Conservation (phyloP, 1,284 basidiomycete genomes). For the Puccinia hordei region DNA sequence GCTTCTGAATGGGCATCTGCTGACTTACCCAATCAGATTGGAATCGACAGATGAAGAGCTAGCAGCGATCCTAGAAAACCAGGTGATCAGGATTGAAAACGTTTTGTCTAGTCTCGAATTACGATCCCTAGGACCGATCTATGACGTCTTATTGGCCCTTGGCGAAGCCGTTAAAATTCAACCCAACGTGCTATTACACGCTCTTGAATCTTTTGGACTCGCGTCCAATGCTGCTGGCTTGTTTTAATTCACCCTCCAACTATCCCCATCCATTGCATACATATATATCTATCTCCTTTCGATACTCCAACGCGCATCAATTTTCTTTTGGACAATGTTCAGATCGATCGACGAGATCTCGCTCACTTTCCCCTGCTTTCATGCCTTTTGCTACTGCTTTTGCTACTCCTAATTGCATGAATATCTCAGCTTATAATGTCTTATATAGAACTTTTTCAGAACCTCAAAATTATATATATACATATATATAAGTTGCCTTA, state of each 20-base stretch:
- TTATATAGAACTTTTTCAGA: background rate
- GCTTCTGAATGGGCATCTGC: constrained; percentile 64
- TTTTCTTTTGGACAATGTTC: no score
- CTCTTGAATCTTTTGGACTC: constrained; percentile 54
- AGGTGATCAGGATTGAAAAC: constrained; percentile 72
- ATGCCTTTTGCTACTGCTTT: no score
- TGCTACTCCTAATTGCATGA: no score
- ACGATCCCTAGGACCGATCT: constrained; percentile 57
- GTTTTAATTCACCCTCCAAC: background rate
- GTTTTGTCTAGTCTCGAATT: constrained; percentile 67
- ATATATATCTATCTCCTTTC: no score
- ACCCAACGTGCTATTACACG: constrained; percentile 55
- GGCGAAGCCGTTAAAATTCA: constrained; percentile 57
- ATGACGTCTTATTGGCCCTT: constrained; percentile 60
- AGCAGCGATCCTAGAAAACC: constrained; percentile 68
- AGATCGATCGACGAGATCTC: no score
- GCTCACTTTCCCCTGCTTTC: no score
- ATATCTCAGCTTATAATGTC: background rate
- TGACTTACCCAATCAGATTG: constrained; percentile 73
- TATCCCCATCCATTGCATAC: no score
- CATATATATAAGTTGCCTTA: background rate
- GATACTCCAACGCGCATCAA: no score
- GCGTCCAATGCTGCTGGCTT: constrained; percentile 29
- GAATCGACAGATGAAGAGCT: constrained; percentile 77
- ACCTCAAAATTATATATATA: no score